phyloP scores from a whole-genome alignment of 2,329 filamentous ascomycete genomes.

The Rhynchosporium secalis region DNA sequence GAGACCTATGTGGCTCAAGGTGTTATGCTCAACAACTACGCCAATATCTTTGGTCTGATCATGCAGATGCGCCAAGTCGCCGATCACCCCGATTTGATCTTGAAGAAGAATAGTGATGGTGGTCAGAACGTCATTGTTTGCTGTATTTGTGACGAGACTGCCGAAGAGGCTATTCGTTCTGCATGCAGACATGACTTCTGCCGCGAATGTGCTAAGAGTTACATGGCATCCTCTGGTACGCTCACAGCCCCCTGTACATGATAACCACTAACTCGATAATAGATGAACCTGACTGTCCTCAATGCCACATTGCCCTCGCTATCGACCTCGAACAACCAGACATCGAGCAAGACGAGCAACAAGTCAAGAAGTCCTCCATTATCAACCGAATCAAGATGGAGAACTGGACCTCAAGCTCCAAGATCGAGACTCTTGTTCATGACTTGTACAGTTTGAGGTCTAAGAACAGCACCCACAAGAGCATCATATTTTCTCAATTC shows the following conservation, averaged over 20 bases:
- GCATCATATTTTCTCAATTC: conserved; percentile 96
- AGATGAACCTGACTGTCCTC: conserved; percentile 73
- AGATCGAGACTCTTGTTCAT: conserved; percentile 95
- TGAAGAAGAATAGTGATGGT: conserved; percentile 82
- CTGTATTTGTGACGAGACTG: conserved; percentile 93
- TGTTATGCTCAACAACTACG: conserved; percentile 95
- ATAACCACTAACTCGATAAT: conserved; percentile 28
- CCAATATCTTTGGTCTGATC: conserved; percentile 97
- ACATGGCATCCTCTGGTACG: conserved; percentile 74
- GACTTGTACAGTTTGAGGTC: conserved; percentile 90
- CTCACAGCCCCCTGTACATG: conserved; percentile 34
- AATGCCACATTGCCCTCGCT: conserved; percentile 83
- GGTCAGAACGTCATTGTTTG: conserved; percentile 91
- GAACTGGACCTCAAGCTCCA: conserved; percentile 96
- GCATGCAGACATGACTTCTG: conserved; percentile 93
- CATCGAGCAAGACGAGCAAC: conserved; percentile 84
- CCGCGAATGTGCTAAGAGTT: conserved; percentile 75
- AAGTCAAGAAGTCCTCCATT: conserved; percentile 93
- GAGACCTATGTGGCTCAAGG: conserved; percentile 94
- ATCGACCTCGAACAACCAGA: conserved; percentile 96
- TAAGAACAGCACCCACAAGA: conserved; percentile 91
- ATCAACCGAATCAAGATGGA: conserved; percentile 99
- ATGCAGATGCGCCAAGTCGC: conserved; percentile 99
- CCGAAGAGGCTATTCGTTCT: conserved; percentile 91
- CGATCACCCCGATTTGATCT: conserved; percentile 89